These are phyloP conservation scores for Picochlorum costavermella DNA, from an alignment of 139 green algal species.

Conservation along the genomic window DNA sequence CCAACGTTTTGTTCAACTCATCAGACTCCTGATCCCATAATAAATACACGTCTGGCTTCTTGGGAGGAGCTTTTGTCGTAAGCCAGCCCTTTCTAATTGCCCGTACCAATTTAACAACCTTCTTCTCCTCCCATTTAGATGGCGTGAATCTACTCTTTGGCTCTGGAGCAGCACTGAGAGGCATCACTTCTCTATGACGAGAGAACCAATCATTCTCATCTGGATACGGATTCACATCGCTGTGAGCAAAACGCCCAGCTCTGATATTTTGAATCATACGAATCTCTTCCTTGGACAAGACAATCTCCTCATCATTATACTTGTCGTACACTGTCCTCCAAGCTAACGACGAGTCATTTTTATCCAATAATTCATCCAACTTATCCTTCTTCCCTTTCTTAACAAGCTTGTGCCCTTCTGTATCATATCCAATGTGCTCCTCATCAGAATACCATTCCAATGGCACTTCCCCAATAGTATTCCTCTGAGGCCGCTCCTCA, in stretches of 20 bases:
- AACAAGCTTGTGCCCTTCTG: constrained; percentile 57
- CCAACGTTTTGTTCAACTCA: constrained; percentile 49
- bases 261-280: constrained; percentile 85
- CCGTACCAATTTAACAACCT: constrained; percentile 73
- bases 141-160: constrained; percentile 94
- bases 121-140: constrained; percentile 94
- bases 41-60: constrained; percentile 61
- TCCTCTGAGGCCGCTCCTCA: constrained; percentile 76
- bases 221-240: constrained; percentile 68
- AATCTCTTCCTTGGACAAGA: constrained; percentile 80
- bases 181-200: constrained; percentile 59
- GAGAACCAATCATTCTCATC: constrained; percentile 73
- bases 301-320: constrained; percentile 96
- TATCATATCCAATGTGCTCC: constrained; percentile 92
- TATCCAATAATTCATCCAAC: constrained; percentile 67
- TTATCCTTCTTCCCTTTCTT: constrained; percentile 50
- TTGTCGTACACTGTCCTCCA: constrained; percentile 86
- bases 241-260: constrained; percentile 74
- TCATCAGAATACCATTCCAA: constrained; percentile 93
- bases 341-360: constrained; percentile 37
- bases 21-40: constrained; percentile 85
- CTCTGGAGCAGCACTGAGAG: constrained; percentile 72
- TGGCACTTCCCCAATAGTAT: constrained; percentile 86
- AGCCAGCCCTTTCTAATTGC: constrained; percentile 91
- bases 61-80: constrained; percentile 33